Evolutionary conservation across 2,329 filamentous ascomycete genomes (phyloP), one percentile per base, ranked within the genome.

Genomic region (Plectosphaerella sp.): DNA sequence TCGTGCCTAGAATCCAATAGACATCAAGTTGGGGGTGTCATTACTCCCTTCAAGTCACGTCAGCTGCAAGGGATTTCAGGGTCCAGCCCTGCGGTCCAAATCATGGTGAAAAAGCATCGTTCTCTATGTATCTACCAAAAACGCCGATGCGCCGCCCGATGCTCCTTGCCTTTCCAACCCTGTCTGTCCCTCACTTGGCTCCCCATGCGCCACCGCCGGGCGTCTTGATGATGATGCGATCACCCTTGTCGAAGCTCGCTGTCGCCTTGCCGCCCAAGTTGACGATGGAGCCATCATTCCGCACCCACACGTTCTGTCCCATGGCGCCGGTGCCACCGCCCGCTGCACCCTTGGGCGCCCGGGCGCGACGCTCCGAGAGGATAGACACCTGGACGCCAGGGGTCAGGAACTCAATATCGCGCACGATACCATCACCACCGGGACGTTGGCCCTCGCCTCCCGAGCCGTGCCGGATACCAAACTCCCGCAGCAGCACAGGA

Each of bases 371-470:
- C 67, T 96, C 90, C 6, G 84, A 88, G 7, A 95, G 71, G 24
- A 96, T 93, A 1, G 83, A 88, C 14, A 89, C 88, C 66, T 91
- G 86, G 5, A 94, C 80, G 15, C 20, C 35, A 0, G 88, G 86
- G 42, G 88, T 84, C 3, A 88, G 77, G 67, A 92, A 92, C 68
- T 94, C 89, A 54, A 94, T 91, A 54, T 94, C 90, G 0, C 89
- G 71, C 0, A 91, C 73, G 0, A 89, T 86, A 12, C 90, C 90
- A 59, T 92, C 83, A 2, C 89, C 89, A n/a, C 89, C 89, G 0
- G 70, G 69, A 60, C 88, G 83, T 63, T 80, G 77, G 0, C 89
- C 89, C 2, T 63, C 62, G 0, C 89, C 89, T 1, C 83, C 84
- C 35, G 50, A 57, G 20, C 59, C 62, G 1, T 47, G 52, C 0